Evolutionary conservation across 2,329 filamentous ascomycete species (phyloP).

Genomic region (Cladosporium sp.): DNA sequence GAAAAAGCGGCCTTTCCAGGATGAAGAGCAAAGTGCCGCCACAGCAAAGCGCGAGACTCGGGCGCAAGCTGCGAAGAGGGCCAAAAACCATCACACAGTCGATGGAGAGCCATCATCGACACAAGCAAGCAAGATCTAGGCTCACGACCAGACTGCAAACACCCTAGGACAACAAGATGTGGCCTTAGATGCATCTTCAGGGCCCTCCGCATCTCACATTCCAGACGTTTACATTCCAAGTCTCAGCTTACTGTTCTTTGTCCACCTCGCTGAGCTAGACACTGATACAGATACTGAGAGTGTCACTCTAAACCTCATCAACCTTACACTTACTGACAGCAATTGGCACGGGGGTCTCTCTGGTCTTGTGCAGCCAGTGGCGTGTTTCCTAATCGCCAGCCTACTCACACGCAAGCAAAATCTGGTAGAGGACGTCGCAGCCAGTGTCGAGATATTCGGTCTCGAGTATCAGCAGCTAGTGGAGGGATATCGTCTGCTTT

Average conservation of each 20-base stretch:
- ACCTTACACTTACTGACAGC: constrained; percentile 15
- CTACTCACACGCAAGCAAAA: constrained; percentile 19
- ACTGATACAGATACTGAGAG: constrained; percentile 19
- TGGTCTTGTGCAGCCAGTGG: constrained; percentile 18
- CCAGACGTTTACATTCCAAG: constrained; percentile 1
- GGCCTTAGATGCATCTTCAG: not conserved
- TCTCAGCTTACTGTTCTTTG: constrained; percentile 12
- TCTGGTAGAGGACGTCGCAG: constrained; percentile 11
- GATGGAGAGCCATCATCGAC: not conserved
- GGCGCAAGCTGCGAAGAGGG: not conserved
- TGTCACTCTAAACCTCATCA: constrained; percentile 19
- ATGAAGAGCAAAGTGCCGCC: not conserved
- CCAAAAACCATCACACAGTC: not conserved
- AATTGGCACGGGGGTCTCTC: constrained; percentile 7
- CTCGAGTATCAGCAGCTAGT: constrained; percentile 4
- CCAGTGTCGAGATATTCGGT: constrained; percentile 6
- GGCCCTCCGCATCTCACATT: not conserved
- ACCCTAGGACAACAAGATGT: not conserved
- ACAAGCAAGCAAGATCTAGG: not conserved
- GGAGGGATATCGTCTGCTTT: constrained; percentile 1
- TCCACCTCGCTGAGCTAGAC: not conserved
- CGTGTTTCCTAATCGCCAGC: constrained; percentile 19
- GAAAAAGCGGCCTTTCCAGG: not conserved
- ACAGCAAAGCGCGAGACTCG: constrained; percentile 10
- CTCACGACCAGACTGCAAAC: not conserved